Conservation (phyloP, 164 flowering plant species). For the Tinospora cordifolia region DNA sequence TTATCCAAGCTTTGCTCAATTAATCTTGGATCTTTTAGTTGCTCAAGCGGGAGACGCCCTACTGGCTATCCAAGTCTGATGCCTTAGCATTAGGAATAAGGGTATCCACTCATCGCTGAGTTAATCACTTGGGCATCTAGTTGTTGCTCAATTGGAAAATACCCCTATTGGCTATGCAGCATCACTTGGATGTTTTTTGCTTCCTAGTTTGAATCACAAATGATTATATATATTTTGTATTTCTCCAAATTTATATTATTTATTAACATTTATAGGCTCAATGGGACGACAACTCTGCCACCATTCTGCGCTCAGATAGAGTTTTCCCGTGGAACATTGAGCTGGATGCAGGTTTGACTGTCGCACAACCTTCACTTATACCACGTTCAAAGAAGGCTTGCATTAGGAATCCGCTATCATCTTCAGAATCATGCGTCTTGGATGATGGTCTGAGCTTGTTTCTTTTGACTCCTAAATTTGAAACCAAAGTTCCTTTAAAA, state of each 20-base stretch:
- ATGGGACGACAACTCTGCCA: constrained; percentile 40
- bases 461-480: too few relatives aligned
- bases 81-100: too few relatives aligned
- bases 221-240: neutral
- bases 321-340: constrained; percentile 57
- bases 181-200: too few relatives aligned
- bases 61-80: too few relatives aligned
- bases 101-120: too few relatives aligned
- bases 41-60: too few relatives aligned
- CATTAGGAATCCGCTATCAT: constrained; percentile 5
- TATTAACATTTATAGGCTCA: constrained; percentile 30
- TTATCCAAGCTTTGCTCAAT: too few relatives aligned
- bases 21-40: too few relatives aligned
- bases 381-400: constrained; percentile 26
- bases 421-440: constrained; percentile 16
- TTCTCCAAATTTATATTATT: neutral
- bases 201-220: neutral
- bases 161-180: too few relatives aligned
- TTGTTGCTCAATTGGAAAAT: too few relatives aligned
- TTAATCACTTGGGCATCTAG: too few relatives aligned
- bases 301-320: constrained; percentile 25
- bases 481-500: too few relatives aligned
- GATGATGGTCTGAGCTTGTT: constrained; percentile 27
- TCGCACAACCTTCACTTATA: constrained; percentile 10
- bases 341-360: constrained; percentile 13